Percentiles rank a stretch among this genome's conserved stretches.
These are phyloP conservation scores for Zygotorulaspora chibaensis DNA, from an alignment of 805 yeast genomes.

Conservation along the genomic window DNA sequence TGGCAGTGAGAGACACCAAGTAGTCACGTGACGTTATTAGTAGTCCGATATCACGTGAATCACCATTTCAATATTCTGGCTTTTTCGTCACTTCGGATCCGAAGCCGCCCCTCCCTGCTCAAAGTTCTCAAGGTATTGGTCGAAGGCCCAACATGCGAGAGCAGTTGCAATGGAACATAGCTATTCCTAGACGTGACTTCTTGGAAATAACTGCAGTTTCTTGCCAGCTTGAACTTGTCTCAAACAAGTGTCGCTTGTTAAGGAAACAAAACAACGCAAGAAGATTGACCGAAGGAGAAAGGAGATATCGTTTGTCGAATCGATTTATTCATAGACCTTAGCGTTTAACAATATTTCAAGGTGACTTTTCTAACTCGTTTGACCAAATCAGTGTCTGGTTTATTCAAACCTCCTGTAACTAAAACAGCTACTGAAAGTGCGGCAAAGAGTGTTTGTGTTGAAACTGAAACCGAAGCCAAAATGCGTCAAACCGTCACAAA, in stretches of 20 bases:
- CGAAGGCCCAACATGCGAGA: no score
- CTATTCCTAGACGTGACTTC: no score
- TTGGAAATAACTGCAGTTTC: no score
- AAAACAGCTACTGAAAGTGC: slow-evolving; percentile 1
- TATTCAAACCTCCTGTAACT: slow-evolving; percentile 13
- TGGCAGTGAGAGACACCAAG: no score
- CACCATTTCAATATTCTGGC: not conserved
- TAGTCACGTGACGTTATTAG: not conserved
- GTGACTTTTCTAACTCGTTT: slow-evolving; percentile 15
- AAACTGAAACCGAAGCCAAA: not conserved
- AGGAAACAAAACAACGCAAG: not conserved
- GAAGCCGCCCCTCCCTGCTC: not conserved
- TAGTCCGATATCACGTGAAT: not conserved
- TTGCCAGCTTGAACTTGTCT: no score
- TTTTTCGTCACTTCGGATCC: not conserved
- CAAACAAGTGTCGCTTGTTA: no score
- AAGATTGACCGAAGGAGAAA: not conserved
- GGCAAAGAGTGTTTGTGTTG: not conserved
- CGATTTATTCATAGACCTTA: not conserved
- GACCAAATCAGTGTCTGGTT: slow-evolving; percentile 15
- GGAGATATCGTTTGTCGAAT: not conserved
- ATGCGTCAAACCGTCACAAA: slow-evolving; percentile 34
- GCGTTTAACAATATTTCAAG: slow-evolving; percentile 5
- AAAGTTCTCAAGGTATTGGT: no score
- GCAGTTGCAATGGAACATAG: no score